phyloP scores from a whole-genome alignment of 1,139 yeast species.

The Taphrina communis region DNA sequence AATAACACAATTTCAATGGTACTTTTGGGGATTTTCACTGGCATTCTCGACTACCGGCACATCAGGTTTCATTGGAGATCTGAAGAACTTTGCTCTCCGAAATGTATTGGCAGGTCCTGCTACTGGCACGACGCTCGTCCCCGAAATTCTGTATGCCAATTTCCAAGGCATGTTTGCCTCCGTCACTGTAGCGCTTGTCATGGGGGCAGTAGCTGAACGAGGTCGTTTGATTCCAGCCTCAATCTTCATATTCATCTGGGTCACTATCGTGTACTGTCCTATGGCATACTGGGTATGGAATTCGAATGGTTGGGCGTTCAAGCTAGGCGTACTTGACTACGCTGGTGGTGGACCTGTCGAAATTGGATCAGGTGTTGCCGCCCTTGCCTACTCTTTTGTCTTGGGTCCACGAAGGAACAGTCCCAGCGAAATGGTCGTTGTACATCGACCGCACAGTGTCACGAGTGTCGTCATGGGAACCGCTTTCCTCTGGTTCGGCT shows the following conservation, averaged over 20 bases:
- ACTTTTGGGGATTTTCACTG: slow-evolving; percentile 94
- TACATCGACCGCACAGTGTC: slow-evolving; percentile 93
- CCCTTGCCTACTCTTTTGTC: slow-evolving; percentile 72
- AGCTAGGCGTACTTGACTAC: slow-evolving; percentile 91
- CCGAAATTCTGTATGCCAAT: slow-evolving; percentile 81
- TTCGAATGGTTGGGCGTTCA: slow-evolving; percentile 86
- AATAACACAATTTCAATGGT: slow-evolving; percentile 93
- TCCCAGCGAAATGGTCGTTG: slow-evolving; percentile 72
- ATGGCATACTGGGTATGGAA: slow-evolving; percentile 96
- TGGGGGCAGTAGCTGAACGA: slow-evolving; percentile 95
- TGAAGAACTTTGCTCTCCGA: slow-evolving; percentile 79
- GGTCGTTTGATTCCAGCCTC: slow-evolving; percentile 86
- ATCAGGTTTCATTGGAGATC: slow-evolving; percentile 84
- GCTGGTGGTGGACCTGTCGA: slow-evolving; percentile 99
- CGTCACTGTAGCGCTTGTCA: slow-evolving; percentile 86
- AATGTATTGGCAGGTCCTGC: slow-evolving; percentile 63
- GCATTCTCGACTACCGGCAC: slow-evolving; percentile 79
- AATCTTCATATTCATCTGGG: slow-evolving; percentile 84
- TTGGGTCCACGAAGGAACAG: slow-evolving; percentile 70
- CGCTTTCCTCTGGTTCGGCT: slow-evolving; percentile 68
- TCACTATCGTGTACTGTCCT: slow-evolving; percentile 90
- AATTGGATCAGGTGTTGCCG: slow-evolving; percentile 87
- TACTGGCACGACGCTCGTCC: slow-evolving; percentile 60
- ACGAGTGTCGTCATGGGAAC: slow-evolving; percentile 84
- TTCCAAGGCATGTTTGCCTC: slow-evolving; percentile 92